phyloP scores from a whole-genome alignment of 1,284 basidiomycete genomes.

The Mycosarcoma mackinlayi region DNA sequence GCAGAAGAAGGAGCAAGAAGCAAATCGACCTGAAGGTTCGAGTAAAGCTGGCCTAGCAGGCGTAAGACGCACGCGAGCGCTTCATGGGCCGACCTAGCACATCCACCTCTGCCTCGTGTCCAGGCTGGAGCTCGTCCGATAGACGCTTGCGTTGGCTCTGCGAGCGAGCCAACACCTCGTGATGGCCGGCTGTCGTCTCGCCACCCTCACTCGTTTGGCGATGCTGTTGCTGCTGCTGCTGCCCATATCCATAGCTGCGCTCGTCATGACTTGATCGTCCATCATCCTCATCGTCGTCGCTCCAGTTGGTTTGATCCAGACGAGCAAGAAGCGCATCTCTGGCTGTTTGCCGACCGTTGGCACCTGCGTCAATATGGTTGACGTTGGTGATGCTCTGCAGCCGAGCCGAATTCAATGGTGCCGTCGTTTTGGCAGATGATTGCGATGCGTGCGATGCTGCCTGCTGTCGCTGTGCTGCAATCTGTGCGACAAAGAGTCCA shows the following conservation, averaged over 20 bases:
- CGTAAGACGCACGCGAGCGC: constrained; percentile 37
- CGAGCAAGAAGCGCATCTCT: constrained; percentile 39
- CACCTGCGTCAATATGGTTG: background rate
- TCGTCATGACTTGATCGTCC: constrained; percentile 2
- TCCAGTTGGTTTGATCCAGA: constrained; percentile 50
- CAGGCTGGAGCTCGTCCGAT: constrained; percentile 26
- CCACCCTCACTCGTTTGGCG: constrained; percentile 7
- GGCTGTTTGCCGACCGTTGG: constrained; percentile 10
- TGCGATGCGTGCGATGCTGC: background rate
- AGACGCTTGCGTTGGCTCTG: constrained; percentile 24
- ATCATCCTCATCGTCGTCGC: constrained; percentile 46
- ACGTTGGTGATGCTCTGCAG: constrained; percentile 13
- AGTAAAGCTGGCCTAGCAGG: constrained; percentile 25
- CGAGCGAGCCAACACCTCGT: constrained; percentile 1
- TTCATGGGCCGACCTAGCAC: constrained; percentile 26
- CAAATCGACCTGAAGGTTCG: too few species aligned
- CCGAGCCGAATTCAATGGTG: constrained; percentile 16
- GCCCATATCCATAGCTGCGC: background rate
- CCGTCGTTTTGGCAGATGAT: background rate
- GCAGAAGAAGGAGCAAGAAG: too few species aligned
- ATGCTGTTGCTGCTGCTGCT: background rate
- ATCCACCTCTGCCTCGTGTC: constrained; percentile 25
- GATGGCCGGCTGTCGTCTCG: background rate
- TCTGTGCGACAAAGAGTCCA: constrained; percentile 34
- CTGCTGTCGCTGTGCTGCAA: constrained; percentile 21